Percentiles rank a stretch among this genome's conserved stretches.
These are phyloP conservation scores for Aspergillus steynii DNA, from an alignment of 495 filamentous ascomycete genomes.

Conservation along the genomic window DNA sequence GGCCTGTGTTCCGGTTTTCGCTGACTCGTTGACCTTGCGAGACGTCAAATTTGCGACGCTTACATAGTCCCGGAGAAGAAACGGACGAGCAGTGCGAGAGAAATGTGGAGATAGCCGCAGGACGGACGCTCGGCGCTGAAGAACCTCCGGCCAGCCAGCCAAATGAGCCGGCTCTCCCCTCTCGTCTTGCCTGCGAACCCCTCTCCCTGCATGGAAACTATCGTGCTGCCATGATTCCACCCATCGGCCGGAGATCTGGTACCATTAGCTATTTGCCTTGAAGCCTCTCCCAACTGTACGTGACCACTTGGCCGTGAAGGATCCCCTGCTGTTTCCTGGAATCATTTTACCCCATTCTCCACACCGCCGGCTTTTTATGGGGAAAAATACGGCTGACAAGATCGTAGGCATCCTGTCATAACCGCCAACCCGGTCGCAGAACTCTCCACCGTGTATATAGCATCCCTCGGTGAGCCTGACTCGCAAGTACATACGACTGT, in stretches of 20 bases:
- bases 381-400: constrained; percentile 13
- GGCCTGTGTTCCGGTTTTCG: neutral
- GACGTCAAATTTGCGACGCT: neutral
- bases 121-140: constrained; percentile 21
- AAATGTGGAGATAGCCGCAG: neutral
- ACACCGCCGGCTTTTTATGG: constrained; percentile 18
- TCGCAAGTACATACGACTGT: neutral
- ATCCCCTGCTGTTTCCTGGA: constrained; percentile 7
- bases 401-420: constrained; percentile 3
- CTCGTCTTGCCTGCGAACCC: neutral
- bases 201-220: constrained; percentile 1
- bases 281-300: neutral
- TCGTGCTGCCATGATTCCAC: neutral
- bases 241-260: neutral
- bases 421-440: neutral
- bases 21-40: neutral
- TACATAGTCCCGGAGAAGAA: neutral
- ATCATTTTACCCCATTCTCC: constrained; percentile 17
- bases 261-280: neutral
- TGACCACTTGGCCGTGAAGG: neutral
- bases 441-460: neutral
- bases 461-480: neutral
- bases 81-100: neutral
- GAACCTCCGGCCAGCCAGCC: constrained; percentile 17
- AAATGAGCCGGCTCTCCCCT: neutral